phyloP scores from a whole-genome alignment of 2,329 filamentous ascomycete species.

The Ascochyta koolunga region DNA sequence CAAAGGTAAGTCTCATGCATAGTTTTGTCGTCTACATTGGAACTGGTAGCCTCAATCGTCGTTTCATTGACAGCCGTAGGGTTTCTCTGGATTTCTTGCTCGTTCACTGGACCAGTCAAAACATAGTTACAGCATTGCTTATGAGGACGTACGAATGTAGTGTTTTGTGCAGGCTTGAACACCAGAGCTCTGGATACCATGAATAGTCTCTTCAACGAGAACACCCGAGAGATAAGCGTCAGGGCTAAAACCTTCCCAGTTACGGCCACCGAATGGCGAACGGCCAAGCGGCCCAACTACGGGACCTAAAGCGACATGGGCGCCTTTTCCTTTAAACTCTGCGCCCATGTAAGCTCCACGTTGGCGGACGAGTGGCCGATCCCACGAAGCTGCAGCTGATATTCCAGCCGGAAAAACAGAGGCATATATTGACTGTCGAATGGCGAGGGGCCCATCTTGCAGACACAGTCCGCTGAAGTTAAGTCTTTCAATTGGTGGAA shows the following conservation, averaged over 20 bases:
- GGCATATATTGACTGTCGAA: slow-evolving; percentile 31
- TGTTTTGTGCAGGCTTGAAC: slow-evolving; percentile 54
- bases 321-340: slow-evolving; percentile 12
- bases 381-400: slow-evolving; percentile 11
- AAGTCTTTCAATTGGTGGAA: slow-evolving; percentile 45
- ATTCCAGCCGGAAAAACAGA: slow-evolving; percentile 5
- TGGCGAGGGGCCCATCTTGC: slow-evolving; percentile 47
- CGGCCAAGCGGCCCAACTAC: slow-evolving; percentile 51
- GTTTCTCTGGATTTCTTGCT: slow-evolving; percentile 65
- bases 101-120: slow-evolving; percentile 65
- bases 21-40: slow-evolving; percentile 64
- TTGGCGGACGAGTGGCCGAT: not conserved
- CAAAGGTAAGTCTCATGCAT: slow-evolving; percentile 70
- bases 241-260: slow-evolving; percentile 57
- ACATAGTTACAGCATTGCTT: slow-evolving; percentile 12
- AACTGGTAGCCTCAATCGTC: slow-evolving; percentile 51
- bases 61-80: slow-evolving; percentile 57
- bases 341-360: slow-evolving; percentile 10
- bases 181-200: slow-evolving; percentile 7
- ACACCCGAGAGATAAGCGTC: slow-evolving; percentile 57
- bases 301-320: slow-evolving; percentile 58
- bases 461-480: slow-evolving; percentile 51
- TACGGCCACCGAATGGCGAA: slow-evolving; percentile 50
- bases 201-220: slow-evolving; percentile 47
- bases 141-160: slow-evolving; percentile 42